Evolutionary conservation across 2,329 filamentous ascomycete species (phyloP).

Genomic region (Cercospora sp.): DNA sequence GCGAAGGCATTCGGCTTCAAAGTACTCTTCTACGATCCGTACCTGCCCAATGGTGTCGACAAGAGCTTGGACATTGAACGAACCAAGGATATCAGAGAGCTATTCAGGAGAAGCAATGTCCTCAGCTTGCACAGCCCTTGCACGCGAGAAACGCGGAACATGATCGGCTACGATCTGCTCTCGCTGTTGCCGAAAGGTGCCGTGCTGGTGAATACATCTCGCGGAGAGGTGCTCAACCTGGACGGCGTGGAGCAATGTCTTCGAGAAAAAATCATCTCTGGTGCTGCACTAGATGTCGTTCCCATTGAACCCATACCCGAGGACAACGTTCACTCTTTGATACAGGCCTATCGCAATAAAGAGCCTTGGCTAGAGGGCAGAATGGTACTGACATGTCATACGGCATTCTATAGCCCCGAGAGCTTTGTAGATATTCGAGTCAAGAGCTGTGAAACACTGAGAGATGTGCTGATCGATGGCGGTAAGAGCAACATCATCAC

Average conservation of each 20-base stretch:
- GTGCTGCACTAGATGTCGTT: slow-evolving; percentile 39
- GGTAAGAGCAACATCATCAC: slow-evolving; percentile 32
- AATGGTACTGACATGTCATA: slow-evolving; percentile 38
- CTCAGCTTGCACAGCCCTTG: slow-evolving; percentile 70
- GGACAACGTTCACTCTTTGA: slow-evolving; percentile 34
- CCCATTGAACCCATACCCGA: slow-evolving; percentile 38
- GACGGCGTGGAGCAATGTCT: slow-evolving; percentile 36
- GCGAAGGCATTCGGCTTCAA: slow-evolving; percentile 39
- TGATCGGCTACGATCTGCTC: slow-evolving; percentile 36
- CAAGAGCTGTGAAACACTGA: slow-evolving; percentile 34
- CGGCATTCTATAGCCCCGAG: slow-evolving; percentile 35
- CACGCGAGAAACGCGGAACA: slow-evolving; percentile 62
- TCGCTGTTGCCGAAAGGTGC: slow-evolving; percentile 35
- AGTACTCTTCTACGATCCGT: slow-evolving; percentile 39
- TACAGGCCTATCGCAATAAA: slow-evolving; percentile 37
- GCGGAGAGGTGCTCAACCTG: slow-evolving; percentile 38
- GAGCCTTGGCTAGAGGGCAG: slow-evolving; percentile 49
- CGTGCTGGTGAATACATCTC: slow-evolving; percentile 37
- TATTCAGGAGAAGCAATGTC: slow-evolving; percentile 54
- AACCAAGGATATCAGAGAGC: slow-evolving; percentile 36
- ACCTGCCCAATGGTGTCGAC: slow-evolving; percentile 38
- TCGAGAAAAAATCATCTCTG: slow-evolving; percentile 34
- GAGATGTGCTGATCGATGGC: slow-evolving; percentile 34
- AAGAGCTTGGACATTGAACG: slow-evolving; percentile 37
- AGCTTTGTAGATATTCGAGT: slow-evolving; percentile 34